Evolutionary conservation across 345 rosid genomes (phyloP), one percentile per base, ranked within the genome.

Genomic region (Linum lewisii): DNA sequence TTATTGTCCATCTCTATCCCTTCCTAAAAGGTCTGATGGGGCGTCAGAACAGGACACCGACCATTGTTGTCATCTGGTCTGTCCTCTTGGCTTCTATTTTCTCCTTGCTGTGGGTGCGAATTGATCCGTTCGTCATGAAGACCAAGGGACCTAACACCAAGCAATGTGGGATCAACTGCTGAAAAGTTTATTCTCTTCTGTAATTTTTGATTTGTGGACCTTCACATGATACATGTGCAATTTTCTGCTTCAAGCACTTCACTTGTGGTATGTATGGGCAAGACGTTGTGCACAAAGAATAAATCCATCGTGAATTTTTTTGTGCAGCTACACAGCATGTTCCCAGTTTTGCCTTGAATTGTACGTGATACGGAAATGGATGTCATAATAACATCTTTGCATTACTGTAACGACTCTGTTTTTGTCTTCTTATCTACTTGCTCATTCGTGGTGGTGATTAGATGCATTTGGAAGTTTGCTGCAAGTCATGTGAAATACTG

Each of bases 1-100:
- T 87, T 72, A 93, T 93, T 58, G 75, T 87, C 66, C 97, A 87
- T 81, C 92, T 93, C 72, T 93, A 93, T 70, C 95, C 95, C 11
- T 93, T 93, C 97, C 94, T 89, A 37, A 89, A 93, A 79, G 97
- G 97, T 75, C 78, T 93, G 34, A 93, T 89, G 99, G 99, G 95
- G 51, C 75, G 83, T 62, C 97, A 93, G 73, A 89, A 93, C 81
- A 71, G 99, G 69, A 89, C 97, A 21, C 99, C 95, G 2, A 93
- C 97, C 37, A 93, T 93, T 64, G 95, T 89, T 57, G 95, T 93
- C 53, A 89, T 93, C 53, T 93, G 99, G 99, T 93, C 95, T 7
- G 73, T 93, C 37, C 88, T 93, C 26, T 64, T 93, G 75, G 95
- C 97, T 19, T 93, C 97, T 20, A 87, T 89, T 78, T 89, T 93